Percentiles rank a stretch among this genome's conserved stretches.
phyloP scores from a whole-genome alignment of 441 rosid genomes.

The Monsonia emarginata region DNA sequence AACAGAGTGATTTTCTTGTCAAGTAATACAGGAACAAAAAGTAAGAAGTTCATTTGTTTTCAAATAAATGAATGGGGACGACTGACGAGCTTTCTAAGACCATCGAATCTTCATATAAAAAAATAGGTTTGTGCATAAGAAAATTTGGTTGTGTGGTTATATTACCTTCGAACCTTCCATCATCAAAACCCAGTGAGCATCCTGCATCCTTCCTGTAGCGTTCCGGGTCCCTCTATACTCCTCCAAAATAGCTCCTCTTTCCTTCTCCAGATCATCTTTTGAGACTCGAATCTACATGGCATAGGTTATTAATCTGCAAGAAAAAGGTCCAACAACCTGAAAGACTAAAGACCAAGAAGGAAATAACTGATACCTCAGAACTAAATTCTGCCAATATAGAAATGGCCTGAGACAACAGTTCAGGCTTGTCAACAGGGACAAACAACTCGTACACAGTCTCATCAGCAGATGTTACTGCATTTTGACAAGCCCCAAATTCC shows the following conservation, averaged over 20 bases:
- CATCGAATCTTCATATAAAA: not conserved
- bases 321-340: conserved; percentile 1
- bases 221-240: conserved; percentile 77
- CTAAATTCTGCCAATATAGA: conserved; percentile 80
- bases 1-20: not conserved
- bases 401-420: conserved; percentile 70
- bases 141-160: not conserved
- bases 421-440: conserved; percentile 89
- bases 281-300: conserved; percentile 63
- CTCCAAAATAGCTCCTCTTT: conserved; percentile 90
- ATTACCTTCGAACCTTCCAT: conserved; percentile 85
- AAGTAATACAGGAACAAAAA: not conserved
- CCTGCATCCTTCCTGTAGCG: conserved; percentile 88
- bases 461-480: conserved; percentile 79
- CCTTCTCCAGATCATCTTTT: conserved; percentile 75
- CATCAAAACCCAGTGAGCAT: conserved; percentile 74
- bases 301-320: conserved; percentile 8
- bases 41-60: not conserved
- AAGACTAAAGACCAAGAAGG: not conserved
- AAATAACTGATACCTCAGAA: conserved; percentile 48
- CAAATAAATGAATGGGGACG: not conserved
- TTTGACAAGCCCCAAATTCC: conserved; percentile 95
- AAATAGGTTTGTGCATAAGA: not conserved
- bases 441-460: conserved; percentile 80
- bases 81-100: too few species aligned